These are phyloP conservation scores for Podospora sp. DNA, from an alignment of 495 filamentous ascomycete genomes.

Conservation along the genomic window DNA sequence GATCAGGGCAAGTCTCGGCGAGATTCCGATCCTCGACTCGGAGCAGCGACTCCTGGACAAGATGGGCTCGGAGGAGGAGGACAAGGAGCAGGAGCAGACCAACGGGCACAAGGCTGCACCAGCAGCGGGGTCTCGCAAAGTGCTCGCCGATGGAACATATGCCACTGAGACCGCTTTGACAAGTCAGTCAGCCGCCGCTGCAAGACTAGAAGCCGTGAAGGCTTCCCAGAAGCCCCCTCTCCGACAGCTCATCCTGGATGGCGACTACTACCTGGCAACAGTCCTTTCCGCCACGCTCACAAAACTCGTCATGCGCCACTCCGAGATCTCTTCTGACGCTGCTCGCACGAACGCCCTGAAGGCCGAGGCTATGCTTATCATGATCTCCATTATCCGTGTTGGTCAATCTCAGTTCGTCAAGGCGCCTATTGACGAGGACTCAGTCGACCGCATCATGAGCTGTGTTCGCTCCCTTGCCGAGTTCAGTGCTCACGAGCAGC, in stretches of 20 bases:
- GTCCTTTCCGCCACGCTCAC: slow-evolving; percentile 94
- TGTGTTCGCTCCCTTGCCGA: slow-evolving; percentile 93
- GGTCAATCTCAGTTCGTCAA: slow-evolving; percentile 98
- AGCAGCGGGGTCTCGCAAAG: slow-evolving; percentile 82
- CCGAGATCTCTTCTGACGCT: slow-evolving; percentile 84
- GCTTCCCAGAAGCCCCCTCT: slow-evolving; percentile 95
- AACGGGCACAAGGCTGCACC: slow-evolving; percentile 79
- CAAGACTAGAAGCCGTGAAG: slow-evolving; percentile 94
- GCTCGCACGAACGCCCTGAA: slow-evolving; percentile 91
- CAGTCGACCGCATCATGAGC: slow-evolving; percentile 94
- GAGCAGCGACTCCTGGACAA: slow-evolving; percentile 88
- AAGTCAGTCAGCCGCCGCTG: slow-evolving; percentile 83
- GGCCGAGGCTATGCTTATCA: slow-evolving; percentile 98
- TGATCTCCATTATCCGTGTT: slow-evolving; percentile 97
- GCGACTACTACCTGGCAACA: slow-evolving; percentile 95
- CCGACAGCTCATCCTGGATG: slow-evolving; percentile 92
- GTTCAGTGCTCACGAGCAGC: slow-evolving; percentile 82
- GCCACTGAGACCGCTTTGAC: slow-evolving; percentile 96
- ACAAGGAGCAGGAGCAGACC: slow-evolving; percentile 64
- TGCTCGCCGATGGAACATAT: slow-evolving; percentile 95
- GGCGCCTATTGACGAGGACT: slow-evolving; percentile 96
- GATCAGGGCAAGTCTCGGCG: slow-evolving; percentile 90
- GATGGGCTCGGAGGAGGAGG: slow-evolving; percentile 56
- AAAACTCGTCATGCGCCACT: slow-evolving; percentile 97
- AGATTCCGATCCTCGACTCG: slow-evolving; percentile 95